Percentiles rank a stretch among this genome's conserved stretches.
These are phyloP conservation scores for Botryotinia globosa DNA, from an alignment of 2,329 filamentous ascomycete genomes.

Conservation along the genomic window DNA sequence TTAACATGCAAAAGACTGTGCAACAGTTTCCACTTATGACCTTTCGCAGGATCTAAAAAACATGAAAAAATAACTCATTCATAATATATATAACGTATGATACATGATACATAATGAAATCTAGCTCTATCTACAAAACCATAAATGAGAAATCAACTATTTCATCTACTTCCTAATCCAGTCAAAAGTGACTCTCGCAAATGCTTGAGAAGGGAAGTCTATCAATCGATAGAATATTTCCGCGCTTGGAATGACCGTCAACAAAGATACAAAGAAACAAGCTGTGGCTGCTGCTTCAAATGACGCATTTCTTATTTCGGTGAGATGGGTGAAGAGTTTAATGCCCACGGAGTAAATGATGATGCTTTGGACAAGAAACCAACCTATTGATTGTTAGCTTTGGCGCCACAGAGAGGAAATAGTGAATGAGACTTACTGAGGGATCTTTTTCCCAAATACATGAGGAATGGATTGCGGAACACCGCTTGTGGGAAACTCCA, in stretches of 20 bases:
- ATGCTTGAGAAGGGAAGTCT: constrained; percentile 22
- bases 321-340: constrained; percentile 35
- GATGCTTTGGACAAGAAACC: constrained; percentile 43
- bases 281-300: constrained; percentile 9
- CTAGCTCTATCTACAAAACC: not conserved
- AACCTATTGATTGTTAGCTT: constrained; percentile 35
- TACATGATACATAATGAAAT: not conserved
- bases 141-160: not conserved
- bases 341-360: constrained; percentile 45
- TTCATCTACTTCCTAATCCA: constrained; percentile 18
- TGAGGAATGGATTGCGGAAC: constrained; percentile 39
- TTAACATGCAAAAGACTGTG: not conserved
- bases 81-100: not conserved
- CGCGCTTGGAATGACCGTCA: constrained; percentile 16
- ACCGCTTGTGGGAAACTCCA: constrained; percentile 40
- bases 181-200: constrained; percentile 18
- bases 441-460: constrained; percentile 44
- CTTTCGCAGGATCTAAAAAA: not conserved
- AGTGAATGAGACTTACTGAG: constrained; percentile 41
- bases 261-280: constrained; percentile 20
- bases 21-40: not conserved
- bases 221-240: constrained; percentile 25
- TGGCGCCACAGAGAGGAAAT: not conserved
- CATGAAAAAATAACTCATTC: not conserved
- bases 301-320: not conserved